Percentiles rank a stretch among this genome's conserved stretches.
phyloP scores from a whole-genome alignment of 2,329 filamentous ascomycete genomes.

The Zymoseptoria pseudotritici region DNA sequence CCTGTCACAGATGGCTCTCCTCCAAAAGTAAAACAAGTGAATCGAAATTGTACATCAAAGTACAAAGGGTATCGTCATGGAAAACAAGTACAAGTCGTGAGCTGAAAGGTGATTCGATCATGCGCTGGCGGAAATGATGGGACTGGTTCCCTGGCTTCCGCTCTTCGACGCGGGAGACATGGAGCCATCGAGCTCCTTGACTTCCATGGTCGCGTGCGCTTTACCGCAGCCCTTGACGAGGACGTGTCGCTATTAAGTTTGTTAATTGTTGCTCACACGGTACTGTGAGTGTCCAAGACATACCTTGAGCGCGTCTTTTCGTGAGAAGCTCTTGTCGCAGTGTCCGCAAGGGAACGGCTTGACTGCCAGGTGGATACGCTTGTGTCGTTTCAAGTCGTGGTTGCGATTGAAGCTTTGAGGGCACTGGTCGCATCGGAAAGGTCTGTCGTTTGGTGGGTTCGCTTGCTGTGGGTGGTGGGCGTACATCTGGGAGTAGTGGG shows the following conservation, averaged over 20 bases:
- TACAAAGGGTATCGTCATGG: constrained; percentile 20
- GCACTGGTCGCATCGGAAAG: constrained; percentile 91
- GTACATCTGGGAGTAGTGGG: constrained; percentile 61
- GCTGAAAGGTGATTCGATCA: constrained; percentile 2
- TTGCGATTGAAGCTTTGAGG: constrained; percentile 92
- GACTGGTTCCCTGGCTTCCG: constrained; percentile 26
- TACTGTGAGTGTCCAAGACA: constrained; percentile 25
- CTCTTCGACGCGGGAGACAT: constrained; percentile 29
- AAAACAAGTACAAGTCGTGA: constrained; percentile 3
- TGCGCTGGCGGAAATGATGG: constrained; percentile 23
- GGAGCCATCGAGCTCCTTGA: constrained; percentile 31
- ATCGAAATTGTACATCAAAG: constrained; percentile 3
- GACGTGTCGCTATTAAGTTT: constrained; percentile 50
- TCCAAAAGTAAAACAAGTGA: background rate
- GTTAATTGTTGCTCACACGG: constrained; percentile 20
- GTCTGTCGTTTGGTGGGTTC: constrained; percentile 62
- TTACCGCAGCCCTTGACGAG: constrained; percentile 62
- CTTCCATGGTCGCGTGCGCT: constrained; percentile 27
- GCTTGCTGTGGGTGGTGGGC: constrained; percentile 44
- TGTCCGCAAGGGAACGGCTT: constrained; percentile 90
- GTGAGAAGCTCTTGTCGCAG: constrained; percentile 94
- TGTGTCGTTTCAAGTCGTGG: constrained; percentile 92
- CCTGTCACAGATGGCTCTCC: background rate
- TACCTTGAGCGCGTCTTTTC: constrained; percentile 96
- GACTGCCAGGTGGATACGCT: constrained; percentile 86